Conservation (phyloP, 805 yeast species). For the Lipomyces chichibuensis region DNA sequence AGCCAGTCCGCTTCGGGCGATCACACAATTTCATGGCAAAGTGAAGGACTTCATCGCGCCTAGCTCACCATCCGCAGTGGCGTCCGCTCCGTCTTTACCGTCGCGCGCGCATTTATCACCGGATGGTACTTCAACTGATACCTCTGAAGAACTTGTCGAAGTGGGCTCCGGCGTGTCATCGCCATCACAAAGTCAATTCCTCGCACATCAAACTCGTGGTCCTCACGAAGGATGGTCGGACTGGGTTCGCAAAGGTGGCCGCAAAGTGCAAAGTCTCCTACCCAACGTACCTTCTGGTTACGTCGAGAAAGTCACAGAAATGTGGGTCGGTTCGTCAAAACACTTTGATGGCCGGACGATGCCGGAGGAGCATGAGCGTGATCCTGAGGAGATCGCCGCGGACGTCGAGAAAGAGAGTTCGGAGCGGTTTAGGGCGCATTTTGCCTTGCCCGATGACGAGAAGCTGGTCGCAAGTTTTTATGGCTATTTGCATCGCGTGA, state of each 20-base stretch:
- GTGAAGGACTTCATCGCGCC: constrained; percentile 1
- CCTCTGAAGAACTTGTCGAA: constrained; percentile 28
- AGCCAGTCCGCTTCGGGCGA: constrained; percentile 13
- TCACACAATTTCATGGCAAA: constrained; percentile 3
- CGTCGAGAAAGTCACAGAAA: constrained; percentile 46
- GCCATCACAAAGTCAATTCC: constrained; percentile 11
- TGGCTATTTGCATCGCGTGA: constrained; percentile 65
- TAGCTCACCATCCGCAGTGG: background rate
- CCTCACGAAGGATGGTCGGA: constrained; percentile 35
- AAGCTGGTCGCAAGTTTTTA: constrained; percentile 68
- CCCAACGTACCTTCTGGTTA: constrained; percentile 26
- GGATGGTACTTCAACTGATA: constrained; percentile 9
- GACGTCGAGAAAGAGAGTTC: constrained; percentile 47
- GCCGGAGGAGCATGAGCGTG: constrained; percentile 52
- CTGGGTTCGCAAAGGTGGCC: constrained; percentile 36
- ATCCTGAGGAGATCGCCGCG: constrained; percentile 48
- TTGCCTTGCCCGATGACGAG: constrained; percentile 60
- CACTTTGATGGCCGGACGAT: constrained; percentile 55
- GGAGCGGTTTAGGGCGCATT: constrained; percentile 65
- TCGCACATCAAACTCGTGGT: background rate
- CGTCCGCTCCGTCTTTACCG: background rate
- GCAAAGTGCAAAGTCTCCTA: constrained; percentile 28
- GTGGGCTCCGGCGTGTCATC: constrained; percentile 14
- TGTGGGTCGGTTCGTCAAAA: constrained; percentile 64
- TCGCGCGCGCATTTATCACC: background rate